Evolutionary conservation across 23 red algal species (phyloP), one percentile per base, ranked within the genome.

Genomic region (Gracilaria gracilis): DNA sequence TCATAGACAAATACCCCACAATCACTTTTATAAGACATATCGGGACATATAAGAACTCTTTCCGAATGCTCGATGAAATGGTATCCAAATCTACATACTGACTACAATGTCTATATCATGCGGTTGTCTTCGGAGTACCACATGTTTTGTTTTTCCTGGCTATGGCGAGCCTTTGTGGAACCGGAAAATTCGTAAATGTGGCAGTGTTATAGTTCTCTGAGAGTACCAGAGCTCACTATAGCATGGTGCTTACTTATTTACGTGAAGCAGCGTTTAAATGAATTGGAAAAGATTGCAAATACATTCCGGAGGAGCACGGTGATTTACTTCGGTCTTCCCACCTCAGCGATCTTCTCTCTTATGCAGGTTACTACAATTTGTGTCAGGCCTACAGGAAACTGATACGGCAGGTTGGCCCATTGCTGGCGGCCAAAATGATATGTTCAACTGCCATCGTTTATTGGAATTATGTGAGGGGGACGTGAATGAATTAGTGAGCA

Each of bases 361-460:
- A 33, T 24, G 37, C 34, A 9, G 13, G 38, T 8, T 79, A 27
- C 21, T 50, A 79, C 50, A 79, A 23, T n/a, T 6, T 79, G 8
- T 13, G 74, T 8, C 74, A 50, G 20, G 74, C 74, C 14, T 79
- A 79, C 74, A 44, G n/a, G 9, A 9, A 44, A 31, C 3, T 50
- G 34, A 38, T 50, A 2, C 2, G 6, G 2, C 39, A 50, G 38
- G 2, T 51, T 1, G 39, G 74, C 6, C 14, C 74, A 2, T 14
- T 79, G 1, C 74, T 38, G 29, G 38, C 74, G 9, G 50, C 46
- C 1, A 79, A 17, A 79, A 79, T 79, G 42, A 79, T 79, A 16
- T 3, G 74, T 2, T 38, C 74, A 9, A 47, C 28, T 7, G 42
- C n/a, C 4, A 6, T 79, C 4, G 74, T 79, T 15, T 79, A 79